Conservation (phyloP, 139 green algal genomes). For the Coelastrella sp. region DNA sequence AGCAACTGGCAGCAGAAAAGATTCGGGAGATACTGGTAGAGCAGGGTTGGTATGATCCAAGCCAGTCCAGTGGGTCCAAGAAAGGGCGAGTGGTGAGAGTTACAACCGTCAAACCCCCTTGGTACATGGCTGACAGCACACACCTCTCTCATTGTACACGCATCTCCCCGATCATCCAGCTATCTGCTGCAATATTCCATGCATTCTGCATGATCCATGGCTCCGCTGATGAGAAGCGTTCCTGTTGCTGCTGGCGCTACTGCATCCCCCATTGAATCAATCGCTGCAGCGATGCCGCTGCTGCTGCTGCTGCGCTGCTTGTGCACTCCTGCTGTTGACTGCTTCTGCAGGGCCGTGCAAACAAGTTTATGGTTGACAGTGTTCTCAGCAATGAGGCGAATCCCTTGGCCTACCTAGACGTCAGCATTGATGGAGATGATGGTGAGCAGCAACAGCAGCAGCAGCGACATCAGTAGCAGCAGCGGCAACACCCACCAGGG, state of each 20-base stretch:
- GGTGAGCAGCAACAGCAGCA: background rate
- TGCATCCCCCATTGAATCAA: background rate
- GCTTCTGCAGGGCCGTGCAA: constrained; percentile 19
- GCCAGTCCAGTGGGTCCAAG: background rate
- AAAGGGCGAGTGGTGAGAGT: constrained; percentile 21
- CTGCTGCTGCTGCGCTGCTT: background rate
- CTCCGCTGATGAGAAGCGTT: background rate
- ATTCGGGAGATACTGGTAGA: background rate
- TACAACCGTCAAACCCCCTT: no score
- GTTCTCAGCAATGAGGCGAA: constrained; percentile 13
- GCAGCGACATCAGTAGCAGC: background rate
- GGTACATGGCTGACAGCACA: no score
- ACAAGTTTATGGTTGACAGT: constrained; percentile 14
- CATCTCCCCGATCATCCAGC: no score
- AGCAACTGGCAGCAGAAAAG: constrained; percentile 1
- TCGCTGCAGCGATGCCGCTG: background rate
- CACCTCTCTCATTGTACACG: no score
- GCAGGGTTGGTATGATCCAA: constrained; percentile 27
- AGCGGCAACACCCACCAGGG: background rate
- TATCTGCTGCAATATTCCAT: background rate
- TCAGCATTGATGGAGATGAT: constrained; percentile 29
- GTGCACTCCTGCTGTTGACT: background rate
- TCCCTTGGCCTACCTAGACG: constrained; percentile 36
- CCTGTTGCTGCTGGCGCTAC: background rate
- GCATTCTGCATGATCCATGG: background rate